Percentiles rank a stretch among this genome's conserved stretches.
Evolutionary conservation across 805 yeast species (phyloP).

Genomic region (Lachancea fermentati): DNA sequence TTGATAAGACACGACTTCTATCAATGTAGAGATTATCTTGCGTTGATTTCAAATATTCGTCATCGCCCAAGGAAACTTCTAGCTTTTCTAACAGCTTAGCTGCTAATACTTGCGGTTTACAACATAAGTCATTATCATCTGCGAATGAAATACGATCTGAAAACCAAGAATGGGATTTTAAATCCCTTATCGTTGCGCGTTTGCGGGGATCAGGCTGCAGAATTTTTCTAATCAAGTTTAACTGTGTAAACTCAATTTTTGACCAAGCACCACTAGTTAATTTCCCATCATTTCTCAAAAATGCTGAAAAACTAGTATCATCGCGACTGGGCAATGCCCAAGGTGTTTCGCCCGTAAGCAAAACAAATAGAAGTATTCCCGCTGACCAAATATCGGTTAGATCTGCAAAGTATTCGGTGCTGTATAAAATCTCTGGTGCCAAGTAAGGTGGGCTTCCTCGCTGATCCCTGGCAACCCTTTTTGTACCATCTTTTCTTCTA

Average conservation of each 20-base stretch:
- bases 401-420: conserved; percentile 49
- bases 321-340: conserved; percentile 60
- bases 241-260: conserved; percentile 41
- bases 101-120: conserved; percentile 47
- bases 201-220: conserved; percentile 43
- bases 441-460: conserved; percentile 75
- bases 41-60: conserved; percentile 33
- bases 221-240: conserved; percentile 49
- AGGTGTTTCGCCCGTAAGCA: conserved; percentile 61
- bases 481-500: conserved; percentile 43
- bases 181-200: conserved; percentile 38
- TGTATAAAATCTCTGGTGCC: conserved; percentile 62
- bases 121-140: conserved; percentile 45
- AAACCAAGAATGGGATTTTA: conserved; percentile 54
- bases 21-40: conserved; percentile 13
- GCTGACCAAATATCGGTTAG: conserved; percentile 64
- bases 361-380: conserved; percentile 57
- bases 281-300: conserved; percentile 42
- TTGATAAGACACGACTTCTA: conserved; percentile 24
- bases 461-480: conserved; percentile 43
- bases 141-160: conserved; percentile 39
- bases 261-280: conserved; percentile 49
- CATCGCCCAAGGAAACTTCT: conserved; percentile 49
- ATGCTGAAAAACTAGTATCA: conserved; percentile 44
- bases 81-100: conserved; percentile 46